A percentile compares a stretch with the other conserved stretches of the same genome.
phyloP scores from a whole-genome alignment of 768 basidiomycete species.

The Phanerochaete carnosa region DNA sequence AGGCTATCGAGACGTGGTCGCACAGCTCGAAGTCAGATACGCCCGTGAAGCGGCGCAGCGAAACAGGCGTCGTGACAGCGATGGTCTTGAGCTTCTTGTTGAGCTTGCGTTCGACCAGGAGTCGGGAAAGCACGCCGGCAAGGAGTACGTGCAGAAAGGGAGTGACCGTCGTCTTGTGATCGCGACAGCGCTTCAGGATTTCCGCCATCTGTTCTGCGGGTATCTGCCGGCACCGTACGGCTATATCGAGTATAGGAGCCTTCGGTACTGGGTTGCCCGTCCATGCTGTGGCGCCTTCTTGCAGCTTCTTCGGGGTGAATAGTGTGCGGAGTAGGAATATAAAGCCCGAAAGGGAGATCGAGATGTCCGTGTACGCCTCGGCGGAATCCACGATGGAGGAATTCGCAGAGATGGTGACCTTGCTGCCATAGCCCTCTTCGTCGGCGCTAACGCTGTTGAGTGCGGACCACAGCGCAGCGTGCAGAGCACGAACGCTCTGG shows the following conservation, averaged over 20 bases:
- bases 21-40: slow-evolving; percentile 29
- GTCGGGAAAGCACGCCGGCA: background rate
- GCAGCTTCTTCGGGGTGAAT: background rate
- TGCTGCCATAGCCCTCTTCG: background rate
- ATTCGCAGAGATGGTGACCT: background rate
- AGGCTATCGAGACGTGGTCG: slow-evolving; percentile 29
- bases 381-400: background rate
- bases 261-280: slow-evolving; percentile 3
- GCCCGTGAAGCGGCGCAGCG: slow-evolving; percentile 28
- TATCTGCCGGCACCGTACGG: background rate
- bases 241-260: background rate
- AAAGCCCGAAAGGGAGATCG: background rate
- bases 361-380: slow-evolving; percentile 3
- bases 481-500: slow-evolving; percentile 36
- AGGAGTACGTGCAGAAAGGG: background rate
- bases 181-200: slow-evolving; percentile 2
- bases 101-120: background rate
- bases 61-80: slow-evolving; percentile 27
- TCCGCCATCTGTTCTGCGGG: background rate
- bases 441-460: slow-evolving; percentile 16
- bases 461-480: slow-evolving; percentile 30
- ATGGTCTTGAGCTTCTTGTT: slow-evolving; percentile 10
- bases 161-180: slow-evolving; percentile 9
- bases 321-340: background rate
- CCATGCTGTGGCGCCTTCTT: background rate